Evolutionary conservation across 2,329 filamentous ascomycete genomes (phyloP), one percentile per base, ranked within the genome.

Genomic region (Thielaviopsis euricoi): DNA sequence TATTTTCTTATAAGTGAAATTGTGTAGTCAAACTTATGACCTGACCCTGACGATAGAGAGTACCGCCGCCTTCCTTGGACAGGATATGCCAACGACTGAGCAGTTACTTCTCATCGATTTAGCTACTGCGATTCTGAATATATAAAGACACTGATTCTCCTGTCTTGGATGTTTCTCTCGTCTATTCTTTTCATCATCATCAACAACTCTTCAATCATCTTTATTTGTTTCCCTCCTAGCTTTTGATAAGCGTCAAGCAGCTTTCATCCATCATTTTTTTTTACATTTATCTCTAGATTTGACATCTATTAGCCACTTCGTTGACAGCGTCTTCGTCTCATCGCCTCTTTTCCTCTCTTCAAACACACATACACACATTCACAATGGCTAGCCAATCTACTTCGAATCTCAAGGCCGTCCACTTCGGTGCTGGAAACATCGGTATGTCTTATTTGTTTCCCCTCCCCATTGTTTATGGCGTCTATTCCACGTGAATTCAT

Each of bases 391-490:
- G 55, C 55, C 59, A 60, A 53, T 58, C 59, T 58, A 26, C 55
- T 25, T 51, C 55, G 62, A 77, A 67, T 57, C 63, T 63, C 70
- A 88, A 85, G 69, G 87, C 87, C 64, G 81, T 91, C 69, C 87
- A 91, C 74, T 91, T 93, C 65, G 87, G 87, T 64, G 86, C 86
- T 66, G 87, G 87, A 68, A 91, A 91, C 71, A 91, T 93, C 68
- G 87, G 85, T 72, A 73, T 58, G 74, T 67, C 46, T 19, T 37
- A 13, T 29, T 40, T 37, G 3, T 33, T n/a, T 33, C 9, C 29
- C 29, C 29, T 23, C 22, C 21, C 19, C 19, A 53, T 19, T n/a
- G 37, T 29, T 54, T 29, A n/a, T n/a, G n/a, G n/a, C n/a, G n/a
- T n/a, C 29, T 33, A 33, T 7, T 13, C 25, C 26, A 43, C 23